phyloP scores from a whole-genome alignment of 345 rosid species.

The Salix viminalis region DNA sequence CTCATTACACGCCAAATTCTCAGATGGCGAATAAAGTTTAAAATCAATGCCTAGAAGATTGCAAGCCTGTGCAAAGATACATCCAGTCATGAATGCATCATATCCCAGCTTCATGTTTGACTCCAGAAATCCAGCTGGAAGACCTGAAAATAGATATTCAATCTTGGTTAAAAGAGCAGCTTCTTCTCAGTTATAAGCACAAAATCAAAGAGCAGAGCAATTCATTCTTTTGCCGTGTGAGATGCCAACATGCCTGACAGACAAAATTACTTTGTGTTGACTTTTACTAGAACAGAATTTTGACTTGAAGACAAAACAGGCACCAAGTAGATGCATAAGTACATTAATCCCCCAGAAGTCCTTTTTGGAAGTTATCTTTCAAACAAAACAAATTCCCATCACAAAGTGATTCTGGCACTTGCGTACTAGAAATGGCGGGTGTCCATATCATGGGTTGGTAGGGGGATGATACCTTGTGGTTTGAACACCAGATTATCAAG shows the following conservation, averaged over 20 bases:
- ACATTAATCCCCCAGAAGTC: neutral
- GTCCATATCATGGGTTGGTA: neutral
- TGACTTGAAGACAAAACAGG: neutral
- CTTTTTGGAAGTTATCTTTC: neutral
- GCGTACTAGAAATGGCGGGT: neutral
- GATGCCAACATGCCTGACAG: neutral
- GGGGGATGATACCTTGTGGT: neutral
- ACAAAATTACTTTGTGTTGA: neutral
- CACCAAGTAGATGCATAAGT: neutral
- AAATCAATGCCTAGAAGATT: constrained; percentile 70
- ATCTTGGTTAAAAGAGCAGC: neutral
- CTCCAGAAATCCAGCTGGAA: constrained; percentile 75
- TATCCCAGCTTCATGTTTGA: constrained; percentile 97
- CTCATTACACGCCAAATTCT: constrained; percentile 44
- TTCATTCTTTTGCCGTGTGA: neutral
- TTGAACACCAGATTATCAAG: neutral
- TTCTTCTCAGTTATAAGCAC: neutral
- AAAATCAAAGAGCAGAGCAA: neutral
- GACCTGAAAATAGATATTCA: constrained; percentile 46
- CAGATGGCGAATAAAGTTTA: constrained; percentile 32
- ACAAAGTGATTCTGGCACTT: neutral
- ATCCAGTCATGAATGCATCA: constrained; percentile 99
- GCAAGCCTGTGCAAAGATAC: constrained; percentile 84
- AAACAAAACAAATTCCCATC: neutral
- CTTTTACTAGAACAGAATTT: neutral